Base-by-base conservation (phyloP, 2,329 filamentous ascomycete species). In the Ascomycota sp. region DNA sequence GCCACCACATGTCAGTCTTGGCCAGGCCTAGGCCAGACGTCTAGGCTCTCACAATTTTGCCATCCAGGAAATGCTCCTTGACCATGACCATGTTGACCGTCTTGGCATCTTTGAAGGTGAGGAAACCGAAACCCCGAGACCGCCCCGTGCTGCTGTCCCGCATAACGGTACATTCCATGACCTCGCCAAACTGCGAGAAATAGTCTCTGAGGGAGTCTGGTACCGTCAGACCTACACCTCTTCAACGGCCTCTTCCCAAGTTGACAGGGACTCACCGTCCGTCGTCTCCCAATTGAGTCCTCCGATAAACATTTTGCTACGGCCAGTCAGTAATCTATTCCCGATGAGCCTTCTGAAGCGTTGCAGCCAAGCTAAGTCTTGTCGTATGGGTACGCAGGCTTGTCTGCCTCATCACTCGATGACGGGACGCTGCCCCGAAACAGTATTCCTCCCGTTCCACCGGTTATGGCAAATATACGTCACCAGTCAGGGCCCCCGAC, bases 1-100 rank as follows among this genome's bases (percentile, higher is more conserved):
- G 33, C 1, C 10, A 24, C 4, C 8, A 19, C 12, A 7, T 5
- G 17, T 30, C 15, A 29, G 31, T 23, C 7, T 12, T 25, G 6
- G 19, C 20, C 10, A n/a, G 4, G 12, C 4, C 4, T 23, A 6
- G 13, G 4, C 20, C 11, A 20, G 10, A 6, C 12, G 3, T 13
- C 1, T 4, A 20, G 8, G 17, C 10, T 27, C 80, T 61, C 67
- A 95, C 89, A 52, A 98, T 94, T 56, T 98, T 98, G 36, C 89
- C 89, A 49, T 98, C 89, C 15, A 98, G 67, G 43, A 86, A 92
- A 52, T 98, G 89, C 51, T 98, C 89, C 57, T 98, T 98, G 37
- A 98, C 89, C 89, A 98, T 98, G 38, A 98, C 89, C 40, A 83
- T 92, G 50, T 98, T 98, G 40, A 98, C 89, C 4, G 82, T 93